These are phyloP conservation scores for Dianthus caryophyllus DNA, from an alignment of 148 eudicot species.

Conservation along the genomic window DNA sequence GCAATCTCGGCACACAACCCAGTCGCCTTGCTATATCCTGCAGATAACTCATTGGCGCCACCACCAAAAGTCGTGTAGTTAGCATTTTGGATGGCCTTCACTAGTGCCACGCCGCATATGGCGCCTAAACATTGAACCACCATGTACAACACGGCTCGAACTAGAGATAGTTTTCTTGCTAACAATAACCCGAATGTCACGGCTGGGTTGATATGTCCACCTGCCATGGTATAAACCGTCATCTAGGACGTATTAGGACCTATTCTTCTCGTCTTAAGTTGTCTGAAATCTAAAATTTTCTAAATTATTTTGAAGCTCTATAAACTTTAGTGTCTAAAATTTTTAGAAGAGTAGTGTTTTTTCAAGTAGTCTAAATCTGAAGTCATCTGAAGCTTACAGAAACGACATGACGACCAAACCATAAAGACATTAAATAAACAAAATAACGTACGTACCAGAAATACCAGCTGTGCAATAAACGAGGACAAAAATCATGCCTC, in stretches of 20 bases:
- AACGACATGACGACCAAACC: too few species aligned
- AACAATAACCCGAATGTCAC: conserved; percentile 1
- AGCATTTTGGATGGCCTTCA: neutral
- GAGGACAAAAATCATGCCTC: conserved; percentile 8
- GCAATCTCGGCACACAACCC: conserved; percentile 8
- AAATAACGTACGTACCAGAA: conserved; percentile 10
- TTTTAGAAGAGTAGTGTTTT: too few species aligned
- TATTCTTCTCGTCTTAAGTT: too few species aligned
- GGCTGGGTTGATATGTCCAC: conserved; percentile 13
- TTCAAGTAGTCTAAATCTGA: too few species aligned
- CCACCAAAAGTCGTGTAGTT: neutral
- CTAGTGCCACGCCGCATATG: conserved; percentile 6
- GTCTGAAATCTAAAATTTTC: too few species aligned
- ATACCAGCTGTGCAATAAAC: conserved; percentile 13
- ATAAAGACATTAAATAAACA: too few species aligned
- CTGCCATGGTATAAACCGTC: neutral
- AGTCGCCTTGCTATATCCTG: neutral
- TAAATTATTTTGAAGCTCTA: too few species aligned
- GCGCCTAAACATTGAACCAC: conserved; percentile 3
- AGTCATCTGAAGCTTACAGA: too few species aligned
- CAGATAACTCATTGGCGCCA: neutral
- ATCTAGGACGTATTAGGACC: too few species aligned
- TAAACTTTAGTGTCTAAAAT: too few species aligned
- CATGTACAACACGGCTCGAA: neutral
- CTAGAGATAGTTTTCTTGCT: neutral